Percentiles rank a stretch among this genome's conserved stretches.
phyloP scores from a whole-genome alignment of 257 asterid genomes.

The Nyctanthes arbortristis region DNA sequence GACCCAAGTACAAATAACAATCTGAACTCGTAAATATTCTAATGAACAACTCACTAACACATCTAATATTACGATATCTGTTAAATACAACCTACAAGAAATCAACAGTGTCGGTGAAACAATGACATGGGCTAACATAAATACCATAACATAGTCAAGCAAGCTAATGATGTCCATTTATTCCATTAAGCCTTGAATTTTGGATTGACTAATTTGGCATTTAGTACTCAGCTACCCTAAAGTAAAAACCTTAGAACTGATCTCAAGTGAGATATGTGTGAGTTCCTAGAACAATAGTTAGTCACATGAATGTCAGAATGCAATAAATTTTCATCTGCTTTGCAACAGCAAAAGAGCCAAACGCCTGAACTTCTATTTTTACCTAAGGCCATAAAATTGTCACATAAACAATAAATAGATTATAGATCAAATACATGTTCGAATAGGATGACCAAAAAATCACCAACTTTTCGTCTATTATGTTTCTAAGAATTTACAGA shows the following conservation, averaged over 20 bases:
- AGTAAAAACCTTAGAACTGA: not conserved
- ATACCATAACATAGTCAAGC: not conserved
- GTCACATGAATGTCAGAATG: not conserved
- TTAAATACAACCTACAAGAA: not conserved
- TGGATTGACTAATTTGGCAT: not conserved
- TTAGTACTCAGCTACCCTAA: not conserved
- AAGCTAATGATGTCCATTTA: not conserved
- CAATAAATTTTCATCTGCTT: not conserved
- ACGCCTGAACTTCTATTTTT: not conserved
- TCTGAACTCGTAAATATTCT: not conserved
- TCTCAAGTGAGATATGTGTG: not conserved
- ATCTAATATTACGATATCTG: not conserved
- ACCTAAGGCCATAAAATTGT: not conserved
- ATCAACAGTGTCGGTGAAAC: not conserved
- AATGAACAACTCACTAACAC: not conserved
- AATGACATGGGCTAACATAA: not conserved
- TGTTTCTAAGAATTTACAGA: not conserved
- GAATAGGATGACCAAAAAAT: not conserved
- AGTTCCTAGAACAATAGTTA: not conserved
- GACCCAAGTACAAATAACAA: not conserved
- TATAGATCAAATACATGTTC: not conserved
- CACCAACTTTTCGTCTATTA: not conserved
- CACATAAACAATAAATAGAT: not conserved
- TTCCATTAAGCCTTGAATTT: not conserved
- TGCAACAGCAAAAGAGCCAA: not conserved